Conservation (phyloP, 139 green algal genomes). For the Chlamydomonas eustigma region DNA sequence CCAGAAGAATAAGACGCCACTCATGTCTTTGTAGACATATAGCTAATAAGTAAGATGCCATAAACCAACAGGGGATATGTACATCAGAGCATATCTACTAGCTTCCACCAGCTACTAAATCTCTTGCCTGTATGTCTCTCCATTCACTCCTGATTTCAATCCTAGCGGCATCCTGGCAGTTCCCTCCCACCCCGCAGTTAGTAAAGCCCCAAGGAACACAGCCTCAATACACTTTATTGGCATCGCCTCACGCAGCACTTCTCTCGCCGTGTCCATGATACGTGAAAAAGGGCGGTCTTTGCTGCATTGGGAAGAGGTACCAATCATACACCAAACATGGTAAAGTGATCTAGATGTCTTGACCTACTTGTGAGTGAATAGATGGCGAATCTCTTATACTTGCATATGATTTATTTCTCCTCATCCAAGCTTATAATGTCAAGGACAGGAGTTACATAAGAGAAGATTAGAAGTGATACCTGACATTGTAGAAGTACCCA, state of each 20-base stretch:
- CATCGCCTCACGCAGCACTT: constrained; percentile 41
- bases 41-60: too few species aligned
- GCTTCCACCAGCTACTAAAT: not conserved
- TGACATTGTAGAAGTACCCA: constrained; percentile 51
- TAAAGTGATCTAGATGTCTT: not conserved
- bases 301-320: not conserved
- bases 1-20: too few species aligned
- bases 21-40: too few species aligned
- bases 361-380: not conserved
- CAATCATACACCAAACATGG: not conserved
- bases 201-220: constrained; percentile 35
- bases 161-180: constrained; percentile 48
- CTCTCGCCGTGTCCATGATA: constrained; percentile 50
- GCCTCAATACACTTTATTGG: constrained; percentile 53
- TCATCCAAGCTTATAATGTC: not conserved
- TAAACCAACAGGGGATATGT: too few species aligned
- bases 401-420: not conserved
- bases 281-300: constrained; percentile 47
- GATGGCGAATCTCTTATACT: not conserved
- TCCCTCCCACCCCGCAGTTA: constrained; percentile 45
- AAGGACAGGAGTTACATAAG: not conserved
- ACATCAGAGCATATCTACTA: too few species aligned
- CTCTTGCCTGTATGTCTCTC: constrained; percentile 31
- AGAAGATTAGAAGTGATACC: too few species aligned
- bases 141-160: constrained; percentile 51